Percentiles rank a stretch among this genome's conserved stretches.
phyloP scores from a whole-genome alignment of 495 filamentous ascomycete species.

The Mycothermus thermophilus region DNA sequence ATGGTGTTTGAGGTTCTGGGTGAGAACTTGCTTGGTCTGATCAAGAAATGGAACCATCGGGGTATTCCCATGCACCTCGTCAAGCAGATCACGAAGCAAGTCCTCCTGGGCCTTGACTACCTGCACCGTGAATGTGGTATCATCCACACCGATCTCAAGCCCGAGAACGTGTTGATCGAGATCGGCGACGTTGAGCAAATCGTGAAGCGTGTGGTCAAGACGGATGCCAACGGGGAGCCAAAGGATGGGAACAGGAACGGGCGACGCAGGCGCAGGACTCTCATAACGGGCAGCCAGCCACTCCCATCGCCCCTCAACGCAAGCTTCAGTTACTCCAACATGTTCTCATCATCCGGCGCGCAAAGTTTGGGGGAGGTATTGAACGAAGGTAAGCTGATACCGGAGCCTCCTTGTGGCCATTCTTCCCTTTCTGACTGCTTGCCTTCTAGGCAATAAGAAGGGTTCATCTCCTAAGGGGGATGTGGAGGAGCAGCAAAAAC shows the following conservation, averaged over 20 bases:
- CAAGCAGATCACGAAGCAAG: conserved; percentile 98
- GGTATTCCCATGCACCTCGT: conserved; percentile 93
- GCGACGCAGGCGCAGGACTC: conserved; percentile 74
- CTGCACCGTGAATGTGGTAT: conserved; percentile 96
- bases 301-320: conserved; percentile 90
- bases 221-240: conserved; percentile 44
- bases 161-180: conserved; percentile 96
- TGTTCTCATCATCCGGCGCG: conserved; percentile 54
- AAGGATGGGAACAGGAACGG: conserved; percentile 92
- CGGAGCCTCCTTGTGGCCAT: neutral
- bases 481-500: conserved; percentile 65
- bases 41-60: conserved; percentile 96
- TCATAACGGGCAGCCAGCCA: conserved; percentile 95
- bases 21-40: conserved; percentile 87
- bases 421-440: conserved; percentile 10
- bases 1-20: conserved; percentile 99
- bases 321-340: conserved; percentile 68
- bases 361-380: conserved; percentile 76
- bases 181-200: conserved; percentile 97
- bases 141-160: conserved; percentile 96
- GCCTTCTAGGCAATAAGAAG: too few species aligned
- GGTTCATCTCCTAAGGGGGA: too few species aligned
- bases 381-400: conserved; percentile 45
- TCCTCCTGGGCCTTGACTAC: conserved; percentile 88
- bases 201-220: conserved; percentile 88